Evolutionary conservation across 2,329 filamentous ascomycete species (phyloP).

Genomic region (Endothia cerciana): DNA sequence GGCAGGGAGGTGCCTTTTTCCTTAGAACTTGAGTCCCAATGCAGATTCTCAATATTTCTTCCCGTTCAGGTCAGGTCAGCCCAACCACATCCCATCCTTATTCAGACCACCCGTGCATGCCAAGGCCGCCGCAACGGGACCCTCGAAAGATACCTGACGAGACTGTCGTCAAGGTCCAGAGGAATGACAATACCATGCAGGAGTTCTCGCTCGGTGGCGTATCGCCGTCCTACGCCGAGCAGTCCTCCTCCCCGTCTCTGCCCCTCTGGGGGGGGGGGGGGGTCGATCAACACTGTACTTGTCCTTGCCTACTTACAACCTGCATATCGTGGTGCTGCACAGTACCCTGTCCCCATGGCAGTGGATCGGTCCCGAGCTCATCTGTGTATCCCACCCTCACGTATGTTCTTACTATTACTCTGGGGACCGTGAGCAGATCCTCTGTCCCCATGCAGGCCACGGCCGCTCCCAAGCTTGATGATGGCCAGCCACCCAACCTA

Average conservation of each 20-base stretch:
- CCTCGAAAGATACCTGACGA: too few relatives aligned
- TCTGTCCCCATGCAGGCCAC: neutral
- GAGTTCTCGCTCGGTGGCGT: constrained; percentile 1
- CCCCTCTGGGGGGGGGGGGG: too few relatives aligned
- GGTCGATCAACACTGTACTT: neutral
- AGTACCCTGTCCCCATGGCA: constrained; percentile 19
- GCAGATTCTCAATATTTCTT: neutral
- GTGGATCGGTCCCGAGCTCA: constrained; percentile 20
- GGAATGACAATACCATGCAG: neutral
- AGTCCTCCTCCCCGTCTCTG: neutral
- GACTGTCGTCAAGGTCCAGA: neutral
- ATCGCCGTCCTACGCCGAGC: neutral
- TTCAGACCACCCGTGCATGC: neutral
- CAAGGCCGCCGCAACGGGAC: neutral
- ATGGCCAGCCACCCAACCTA: neutral
- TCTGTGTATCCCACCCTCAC: constrained; percentile 12
- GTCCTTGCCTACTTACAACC: neutral
- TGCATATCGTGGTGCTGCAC: constrained; percentile 21
- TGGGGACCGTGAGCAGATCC: constrained; percentile 10
- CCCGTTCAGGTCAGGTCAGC: too few relatives aligned
- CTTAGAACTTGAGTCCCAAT: too few relatives aligned
- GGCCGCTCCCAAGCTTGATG: neutral
- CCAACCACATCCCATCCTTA: neutral
- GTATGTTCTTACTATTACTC: constrained; percentile 6
- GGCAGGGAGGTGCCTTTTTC: too few relatives aligned